Evolutionary conservation across 2,329 filamentous ascomycete genomes (phyloP).

Genomic region (Zarea fungicola): DNA sequence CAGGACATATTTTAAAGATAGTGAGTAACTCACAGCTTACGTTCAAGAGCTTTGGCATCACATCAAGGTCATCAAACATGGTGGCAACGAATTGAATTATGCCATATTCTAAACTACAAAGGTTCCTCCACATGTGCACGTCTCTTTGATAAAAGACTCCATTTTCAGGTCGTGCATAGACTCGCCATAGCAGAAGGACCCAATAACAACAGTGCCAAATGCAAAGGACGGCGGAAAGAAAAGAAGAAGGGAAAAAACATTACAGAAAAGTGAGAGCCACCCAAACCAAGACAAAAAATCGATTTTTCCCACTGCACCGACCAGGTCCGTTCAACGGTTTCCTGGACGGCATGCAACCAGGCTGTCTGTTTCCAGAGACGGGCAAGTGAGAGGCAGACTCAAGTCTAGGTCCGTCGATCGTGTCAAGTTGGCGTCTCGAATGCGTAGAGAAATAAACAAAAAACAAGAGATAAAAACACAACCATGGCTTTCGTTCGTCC

Average conservation of each 20-base stretch:
- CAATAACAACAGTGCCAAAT: background rate
- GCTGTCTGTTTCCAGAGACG: slow-evolving; percentile 14
- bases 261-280: too few species aligned
- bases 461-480: background rate
- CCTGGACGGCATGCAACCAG: slow-evolving; percentile 12
- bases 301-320: slow-evolving; percentile 7
- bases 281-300: slow-evolving; percentile 4
- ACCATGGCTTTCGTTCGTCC: slow-evolving; percentile 8
- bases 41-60: too few species aligned
- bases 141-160: background rate
- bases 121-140: slow-evolving; percentile 1
- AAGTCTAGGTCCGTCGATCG: slow-evolving; percentile 10
- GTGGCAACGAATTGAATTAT: slow-evolving; percentile 5
- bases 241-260: background rate
- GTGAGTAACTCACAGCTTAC: too few species aligned
- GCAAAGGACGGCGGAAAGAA: background rate
- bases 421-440: slow-evolving; percentile 3
- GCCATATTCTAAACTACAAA: slow-evolving; percentile 11
- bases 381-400: slow-evolving; percentile 8
- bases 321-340: slow-evolving; percentile 13
- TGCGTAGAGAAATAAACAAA: background rate
- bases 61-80: background rate
- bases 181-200: slow-evolving; percentile 2
- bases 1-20: too few species aligned
- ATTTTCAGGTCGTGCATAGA: background rate